These are phyloP conservation scores for Stephanodiscus triporus DNA, from an alignment of 108 stramenopile species.

Conservation along the genomic window DNA sequence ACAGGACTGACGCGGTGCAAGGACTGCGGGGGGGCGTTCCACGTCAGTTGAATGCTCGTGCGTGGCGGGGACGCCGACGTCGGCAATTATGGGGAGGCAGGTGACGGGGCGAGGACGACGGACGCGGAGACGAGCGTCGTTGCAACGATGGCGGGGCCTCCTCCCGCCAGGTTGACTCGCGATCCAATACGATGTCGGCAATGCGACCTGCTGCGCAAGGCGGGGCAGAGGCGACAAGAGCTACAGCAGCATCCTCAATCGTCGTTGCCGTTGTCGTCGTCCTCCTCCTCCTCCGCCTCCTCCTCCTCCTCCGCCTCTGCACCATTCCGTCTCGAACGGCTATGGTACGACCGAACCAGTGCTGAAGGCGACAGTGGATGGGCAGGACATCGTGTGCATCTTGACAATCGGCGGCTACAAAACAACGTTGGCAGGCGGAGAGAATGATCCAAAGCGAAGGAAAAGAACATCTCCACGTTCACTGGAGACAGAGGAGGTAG, in stretches of 20 bases:
- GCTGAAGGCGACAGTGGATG: neutral
- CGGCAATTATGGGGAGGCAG: neutral
- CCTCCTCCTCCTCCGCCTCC: neutral
- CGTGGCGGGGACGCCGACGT: conserved; percentile 9
- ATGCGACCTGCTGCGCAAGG: conserved; percentile 18
- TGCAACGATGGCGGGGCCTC: neutral
- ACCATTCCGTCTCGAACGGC: conserved; percentile 18
- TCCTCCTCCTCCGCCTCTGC: neutral
- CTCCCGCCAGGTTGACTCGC: neutral
- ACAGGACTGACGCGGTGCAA: conserved; percentile 33
- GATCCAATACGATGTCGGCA: conserved; percentile 32
- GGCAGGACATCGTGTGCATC: neutral
- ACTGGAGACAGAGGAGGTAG: neutral
- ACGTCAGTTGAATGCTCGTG: conserved; percentile 33
- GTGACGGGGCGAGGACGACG: neutral
- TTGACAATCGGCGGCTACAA: neutral
- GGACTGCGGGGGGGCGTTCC: conserved; percentile 40
- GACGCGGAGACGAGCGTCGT: neutral
- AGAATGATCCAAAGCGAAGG: neutral
- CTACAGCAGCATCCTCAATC: neutral
- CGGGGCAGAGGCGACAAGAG: neutral
- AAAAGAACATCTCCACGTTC: neutral
- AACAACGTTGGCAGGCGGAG: neutral
- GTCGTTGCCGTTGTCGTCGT: neutral
- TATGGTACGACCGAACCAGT: conserved; percentile 7